Percentiles rank a stretch among this genome's conserved stretches.
phyloP scores from a whole-genome alignment of 148 eudicot species.

The Mesembryanthemum crystallinum region DNA sequence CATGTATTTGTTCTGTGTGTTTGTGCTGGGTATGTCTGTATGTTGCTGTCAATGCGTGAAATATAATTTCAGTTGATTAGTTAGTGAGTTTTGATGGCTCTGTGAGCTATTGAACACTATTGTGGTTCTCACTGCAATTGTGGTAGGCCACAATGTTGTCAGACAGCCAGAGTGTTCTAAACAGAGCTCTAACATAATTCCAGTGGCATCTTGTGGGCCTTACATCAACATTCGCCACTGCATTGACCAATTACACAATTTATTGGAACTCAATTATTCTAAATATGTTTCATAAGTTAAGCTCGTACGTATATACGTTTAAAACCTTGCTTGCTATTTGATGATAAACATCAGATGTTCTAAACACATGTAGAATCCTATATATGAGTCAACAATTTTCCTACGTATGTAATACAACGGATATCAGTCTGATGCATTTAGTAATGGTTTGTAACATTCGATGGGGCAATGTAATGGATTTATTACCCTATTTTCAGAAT shows the following conservation, averaged over 20 bases:
- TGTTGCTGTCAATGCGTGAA: background rate
- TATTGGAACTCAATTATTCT: no score
- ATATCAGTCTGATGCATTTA: background rate
- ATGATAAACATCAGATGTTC: no score
- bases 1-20: background rate
- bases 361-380: background rate
- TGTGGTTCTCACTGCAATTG: background rate
- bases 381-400: background rate
- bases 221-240: background rate
- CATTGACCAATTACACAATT: background rate
- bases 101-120: background rate
- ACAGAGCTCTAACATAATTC: no score
- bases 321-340: no score
- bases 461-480: background rate
- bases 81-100: slow-evolving; percentile 2
- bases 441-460: background rate
- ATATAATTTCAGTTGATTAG: background rate
- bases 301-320: no score
- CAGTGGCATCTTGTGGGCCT: background rate
- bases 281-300: no score
- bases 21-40: background rate
- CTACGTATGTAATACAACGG: background rate
- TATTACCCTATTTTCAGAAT: background rate
- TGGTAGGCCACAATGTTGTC: background rate
- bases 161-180: no score